Conservation (phyloP, 371 early-diverging fungal genomes). For the Chytridium lagenaria region DNA sequence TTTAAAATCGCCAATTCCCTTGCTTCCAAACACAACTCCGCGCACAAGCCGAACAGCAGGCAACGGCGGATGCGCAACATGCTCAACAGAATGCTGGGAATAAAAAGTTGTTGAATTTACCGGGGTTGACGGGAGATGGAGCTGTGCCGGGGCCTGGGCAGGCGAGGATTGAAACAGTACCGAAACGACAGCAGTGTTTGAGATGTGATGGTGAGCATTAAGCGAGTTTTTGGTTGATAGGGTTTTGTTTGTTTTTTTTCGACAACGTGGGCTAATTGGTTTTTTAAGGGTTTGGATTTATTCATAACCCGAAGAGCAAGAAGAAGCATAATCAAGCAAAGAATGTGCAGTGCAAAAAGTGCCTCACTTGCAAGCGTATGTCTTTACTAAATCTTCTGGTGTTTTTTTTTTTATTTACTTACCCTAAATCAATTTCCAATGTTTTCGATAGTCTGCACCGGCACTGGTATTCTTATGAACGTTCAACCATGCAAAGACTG, state of each 20-base stretch:
- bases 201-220: slow-evolving; percentile 6
- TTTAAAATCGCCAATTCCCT: neutral
- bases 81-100: neutral
- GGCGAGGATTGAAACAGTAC: slow-evolving; percentile 14
- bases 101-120: neutral
- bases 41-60: neutral
- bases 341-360: slow-evolving; percentile 15
- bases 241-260: neutral
- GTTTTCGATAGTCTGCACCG: slow-evolving; percentile 3
- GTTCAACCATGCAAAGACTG: slow-evolving; percentile 10
- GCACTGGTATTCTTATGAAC: slow-evolving; percentile 18
- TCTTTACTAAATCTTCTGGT: neutral
- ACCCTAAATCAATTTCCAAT: neutral
- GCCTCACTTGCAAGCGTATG: slow-evolving; percentile 13
- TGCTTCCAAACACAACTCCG: slow-evolving; percentile 1
- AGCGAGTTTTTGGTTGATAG: neutral
- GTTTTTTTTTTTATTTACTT: neutral
- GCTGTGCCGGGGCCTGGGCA: slow-evolving; percentile 6
- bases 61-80: neutral
- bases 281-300: slow-evolving; percentile 8
- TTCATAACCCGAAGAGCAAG: slow-evolving; percentile 9
- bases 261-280: neutral
- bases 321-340: slow-evolving; percentile 11
- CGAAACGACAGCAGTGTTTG: neutral
- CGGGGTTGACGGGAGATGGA: slow-evolving; percentile 1